A percentile compares a stretch with the other conserved stretches of the same genome.
Conservation (phyloP, 2,329 filamentous ascomycete species). For the Aureobasidium sp. region DNA sequence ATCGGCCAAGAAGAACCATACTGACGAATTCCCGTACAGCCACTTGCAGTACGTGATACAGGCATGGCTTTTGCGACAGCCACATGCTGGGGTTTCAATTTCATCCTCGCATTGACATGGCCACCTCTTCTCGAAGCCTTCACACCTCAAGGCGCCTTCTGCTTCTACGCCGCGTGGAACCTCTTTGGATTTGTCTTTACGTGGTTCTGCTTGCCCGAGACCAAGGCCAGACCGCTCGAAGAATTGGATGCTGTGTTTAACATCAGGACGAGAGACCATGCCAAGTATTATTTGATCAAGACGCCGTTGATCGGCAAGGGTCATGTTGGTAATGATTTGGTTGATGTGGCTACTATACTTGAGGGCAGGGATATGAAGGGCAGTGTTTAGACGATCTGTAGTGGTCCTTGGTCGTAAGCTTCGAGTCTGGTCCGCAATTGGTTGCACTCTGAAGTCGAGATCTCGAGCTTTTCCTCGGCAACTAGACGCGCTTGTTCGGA, state of each 20-base stretch:
- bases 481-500: not conserved
- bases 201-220: conserved; percentile 50
- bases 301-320: conserved; percentile 9
- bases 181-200: conserved; percentile 55
- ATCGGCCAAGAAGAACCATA: too few species aligned
- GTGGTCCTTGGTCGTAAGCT: not conserved
- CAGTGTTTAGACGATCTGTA: not conserved
- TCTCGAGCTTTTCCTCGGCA: not conserved
- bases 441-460: not conserved
- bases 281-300: conserved; percentile 13
- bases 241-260: conserved; percentile 44
- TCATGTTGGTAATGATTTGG: conserved; percentile 5
- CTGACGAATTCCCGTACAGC: conserved; percentile 33
- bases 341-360: conserved; percentile 2
- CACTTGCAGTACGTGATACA: conserved; percentile 49
- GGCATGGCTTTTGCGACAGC: conserved; percentile 54
- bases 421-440: not conserved
- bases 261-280: conserved; percentile 19
- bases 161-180: conserved; percentile 65
- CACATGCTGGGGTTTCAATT: conserved; percentile 53
- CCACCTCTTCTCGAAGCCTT: conserved; percentile 53
- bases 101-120: conserved; percentile 55
- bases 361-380: conserved; percentile 16
- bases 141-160: conserved; percentile 56
- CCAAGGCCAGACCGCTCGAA: conserved; percentile 50